Base-by-base conservation (phyloP, 805 yeast species). In the Starmera amethionina region DNA sequence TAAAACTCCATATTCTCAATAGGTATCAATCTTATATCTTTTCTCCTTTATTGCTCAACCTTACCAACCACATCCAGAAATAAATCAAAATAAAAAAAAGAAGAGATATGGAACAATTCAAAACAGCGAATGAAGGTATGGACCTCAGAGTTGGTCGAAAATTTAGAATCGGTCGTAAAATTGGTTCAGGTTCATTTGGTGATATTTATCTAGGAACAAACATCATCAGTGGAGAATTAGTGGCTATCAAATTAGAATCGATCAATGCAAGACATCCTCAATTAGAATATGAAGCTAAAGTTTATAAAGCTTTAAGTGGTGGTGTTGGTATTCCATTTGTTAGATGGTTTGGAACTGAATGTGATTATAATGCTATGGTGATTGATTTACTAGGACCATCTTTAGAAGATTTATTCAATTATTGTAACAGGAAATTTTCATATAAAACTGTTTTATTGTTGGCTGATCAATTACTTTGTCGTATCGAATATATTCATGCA, bases 261-360 rank as follows among this genome's bases (percentile, higher is more conserved):
- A 77, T 84, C 40, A 72, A 82, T 42, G 96, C 97, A 2, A 85
- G 87, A 57, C 97, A 93, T 60, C 97, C 98, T 2, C 98, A 90
- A 65, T 72, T 90, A 49, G 97, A 90, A 56, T 93, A 90, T 60
- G 98, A 90, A 63, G 96, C 97, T 13, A 79, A 94, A 51, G 97
- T 93, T 30, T 90, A 90, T 68, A 87, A 84, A 58, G 89, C 95
- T 3, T 67, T 90, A 40, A 81, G 95, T 48, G 98, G 97, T 31
- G 97, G 97, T 29, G 90, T 90, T 31, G 97, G 98, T 29, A 88
- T 90, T 43, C 97, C 98, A 4, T 89, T 88, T 64, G 88, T 90
- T 30, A 78, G 97, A 60, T 90, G 96, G 94, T 89, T 79, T 60
- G 98, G 97, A 32, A 83, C 94, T 2, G 97, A 90, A 61, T 86